Conservation (phyloP, 2,329 filamentous ascomycete genomes). For the Dactylellina sp. region DNA sequence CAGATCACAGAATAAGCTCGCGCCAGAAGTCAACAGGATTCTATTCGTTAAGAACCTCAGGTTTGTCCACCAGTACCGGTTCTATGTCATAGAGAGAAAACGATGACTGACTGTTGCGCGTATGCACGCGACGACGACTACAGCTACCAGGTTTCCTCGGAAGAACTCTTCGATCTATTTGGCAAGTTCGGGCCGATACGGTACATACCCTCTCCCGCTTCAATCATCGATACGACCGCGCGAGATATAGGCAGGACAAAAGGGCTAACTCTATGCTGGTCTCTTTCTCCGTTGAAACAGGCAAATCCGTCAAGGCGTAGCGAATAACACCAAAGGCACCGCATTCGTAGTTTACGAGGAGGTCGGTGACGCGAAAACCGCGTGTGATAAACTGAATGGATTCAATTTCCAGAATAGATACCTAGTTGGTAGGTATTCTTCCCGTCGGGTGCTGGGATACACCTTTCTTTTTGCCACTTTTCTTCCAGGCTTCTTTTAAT, state of each 20-base stretch:
- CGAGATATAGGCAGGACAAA: no score
- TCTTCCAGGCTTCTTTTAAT: background rate
- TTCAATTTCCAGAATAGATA: constrained; percentile 99
- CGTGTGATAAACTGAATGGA: constrained; percentile 99
- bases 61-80: constrained; percentile 67
- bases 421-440: constrained; percentile 81
- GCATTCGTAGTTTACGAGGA: constrained; percentile 99
- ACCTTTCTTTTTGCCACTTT: constrained; percentile 46
- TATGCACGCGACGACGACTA: constrained; percentile 67
- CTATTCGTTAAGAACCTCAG: constrained; percentile 99
- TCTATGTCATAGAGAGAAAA: background rate
- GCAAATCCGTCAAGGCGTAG: constrained; percentile 98
- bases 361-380: constrained; percentile 97
- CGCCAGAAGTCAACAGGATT: constrained; percentile 99
- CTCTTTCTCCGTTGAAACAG: no score
- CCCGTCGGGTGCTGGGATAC: background rate
- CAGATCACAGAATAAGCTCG: constrained; percentile 89
- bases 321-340: constrained; percentile 96
- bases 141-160: constrained; percentile 98
- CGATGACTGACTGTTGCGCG: constrained; percentile 10
- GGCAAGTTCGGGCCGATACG: constrained; percentile 96
- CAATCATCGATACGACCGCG: background rate
- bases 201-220: constrained; percentile 69
- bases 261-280: no score
- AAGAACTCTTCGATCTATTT: constrained; percentile 98